Evolutionary conservation across 2,329 filamentous ascomycete species (phyloP).

Genomic region (Pseudogymnoascus sp.): DNA sequence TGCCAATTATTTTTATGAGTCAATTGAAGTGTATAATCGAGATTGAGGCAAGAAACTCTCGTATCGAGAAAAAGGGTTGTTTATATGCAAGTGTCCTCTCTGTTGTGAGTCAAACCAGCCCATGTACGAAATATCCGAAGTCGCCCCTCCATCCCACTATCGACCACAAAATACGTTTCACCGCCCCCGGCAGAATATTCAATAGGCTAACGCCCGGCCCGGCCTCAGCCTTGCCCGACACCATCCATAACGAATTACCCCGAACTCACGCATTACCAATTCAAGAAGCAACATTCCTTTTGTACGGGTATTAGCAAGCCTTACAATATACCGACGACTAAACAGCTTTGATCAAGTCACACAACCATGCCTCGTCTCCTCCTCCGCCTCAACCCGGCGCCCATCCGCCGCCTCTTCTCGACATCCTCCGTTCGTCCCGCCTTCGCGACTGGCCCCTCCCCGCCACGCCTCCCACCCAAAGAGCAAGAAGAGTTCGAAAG

Average conservation of each 20-base stretch:
- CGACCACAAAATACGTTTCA: constrained; percentile 8
- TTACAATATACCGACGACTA: background rate
- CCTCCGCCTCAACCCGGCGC: constrained; percentile 19
- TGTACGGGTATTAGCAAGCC: background rate
- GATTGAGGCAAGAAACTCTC: background rate
- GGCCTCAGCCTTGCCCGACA: background rate
- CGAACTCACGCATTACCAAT: background rate
- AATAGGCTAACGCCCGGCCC: constrained; percentile 2
- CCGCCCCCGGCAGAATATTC: constrained; percentile 7
- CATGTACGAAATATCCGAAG: constrained; percentile 9
- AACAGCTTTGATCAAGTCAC: background rate
- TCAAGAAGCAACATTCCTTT: background rate
- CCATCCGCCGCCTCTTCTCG: constrained; percentile 23
- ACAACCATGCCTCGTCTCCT: constrained; percentile 23
- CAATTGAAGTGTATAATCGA: constrained; percentile 14
- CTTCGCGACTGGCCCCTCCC: constrained; percentile 53
- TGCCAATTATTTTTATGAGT: constrained; percentile 9
- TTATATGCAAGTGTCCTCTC: constrained; percentile 6
- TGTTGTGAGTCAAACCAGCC: constrained; percentile 5
- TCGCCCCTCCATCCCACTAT: constrained; percentile 7
- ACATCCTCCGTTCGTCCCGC: constrained; percentile 22
- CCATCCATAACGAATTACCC: background rate
- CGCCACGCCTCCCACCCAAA: constrained; percentile 77
- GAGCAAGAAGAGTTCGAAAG: constrained; percentile 87
- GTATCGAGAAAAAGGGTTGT: background rate